Percentiles rank a stretch among this genome's conserved stretches.
These are phyloP conservation scores for Yamadazyma mexicana DNA, from an alignment of 1,139 yeast genomes.

Conservation along the genomic window DNA sequence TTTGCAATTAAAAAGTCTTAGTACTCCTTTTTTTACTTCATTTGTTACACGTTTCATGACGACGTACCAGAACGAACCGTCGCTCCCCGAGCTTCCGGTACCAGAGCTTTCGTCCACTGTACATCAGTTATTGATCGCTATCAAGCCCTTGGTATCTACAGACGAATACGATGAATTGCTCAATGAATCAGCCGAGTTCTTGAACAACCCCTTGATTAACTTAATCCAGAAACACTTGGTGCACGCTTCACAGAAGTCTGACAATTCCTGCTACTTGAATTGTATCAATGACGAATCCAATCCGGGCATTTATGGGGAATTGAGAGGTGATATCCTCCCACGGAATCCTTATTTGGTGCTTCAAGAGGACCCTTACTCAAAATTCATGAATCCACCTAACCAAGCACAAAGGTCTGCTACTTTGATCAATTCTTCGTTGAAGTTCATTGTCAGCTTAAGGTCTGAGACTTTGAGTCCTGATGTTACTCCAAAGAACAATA, in stretches of 20 bases:
- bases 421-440: conserved; percentile 61
- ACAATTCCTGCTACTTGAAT: conserved; percentile 54
- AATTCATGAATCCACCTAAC: conserved; percentile 56
- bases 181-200: conserved; percentile 46
- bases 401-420: conserved; percentile 70
- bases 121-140: conserved; percentile 45
- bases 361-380: conserved; percentile 68
- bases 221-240: conserved; percentile 54
- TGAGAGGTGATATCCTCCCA: conserved; percentile 66
- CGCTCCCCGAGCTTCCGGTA: conserved; percentile 53
- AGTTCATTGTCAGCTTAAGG: conserved; percentile 62
- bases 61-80: conserved; percentile 23
- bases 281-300: conserved; percentile 58
- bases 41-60: too few relatives aligned
- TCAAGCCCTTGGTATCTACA: conserved; percentile 48
- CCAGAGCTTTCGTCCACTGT: conserved; percentile 50
- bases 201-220: conserved; percentile 38
- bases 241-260: conserved; percentile 40
- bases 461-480: conserved; percentile 57
- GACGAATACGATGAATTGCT: conserved; percentile 43
- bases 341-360: conserved; percentile 72
- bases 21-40: too few relatives aligned
- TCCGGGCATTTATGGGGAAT: conserved; percentile 66
- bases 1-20: too few relatives aligned
- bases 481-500: conserved; percentile 47